Conservation (phyloP, 176 grass and related monocot genomes). For the Chrysopogon serrulatus region DNA sequence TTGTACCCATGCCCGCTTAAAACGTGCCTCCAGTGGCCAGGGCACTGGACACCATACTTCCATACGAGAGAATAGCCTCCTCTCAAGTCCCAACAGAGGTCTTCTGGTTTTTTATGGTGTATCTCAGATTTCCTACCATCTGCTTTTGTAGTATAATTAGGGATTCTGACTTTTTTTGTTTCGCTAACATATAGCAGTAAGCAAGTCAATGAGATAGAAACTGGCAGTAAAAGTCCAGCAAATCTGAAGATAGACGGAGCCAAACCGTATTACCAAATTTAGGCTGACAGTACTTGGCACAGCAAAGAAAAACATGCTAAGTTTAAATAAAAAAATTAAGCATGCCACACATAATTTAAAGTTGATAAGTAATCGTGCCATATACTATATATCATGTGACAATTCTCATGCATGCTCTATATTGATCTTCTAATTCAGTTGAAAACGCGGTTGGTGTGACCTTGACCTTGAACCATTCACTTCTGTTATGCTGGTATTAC, state of each 20-base stretch:
- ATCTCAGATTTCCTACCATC: neutral
- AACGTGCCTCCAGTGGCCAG: too few relatives aligned
- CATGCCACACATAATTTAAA: neutral
- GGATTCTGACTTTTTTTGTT: neutral
- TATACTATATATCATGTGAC: neutral
- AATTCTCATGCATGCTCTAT: neutral
- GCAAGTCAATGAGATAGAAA: neutral
- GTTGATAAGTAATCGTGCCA: neutral
- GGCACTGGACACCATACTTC: too few relatives aligned
- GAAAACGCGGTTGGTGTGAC: constrained; percentile 21
- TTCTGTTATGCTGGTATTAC: neutral
- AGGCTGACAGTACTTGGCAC: neutral
- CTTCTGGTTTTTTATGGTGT: neutral
- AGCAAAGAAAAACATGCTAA: neutral
- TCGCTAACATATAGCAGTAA: neutral
- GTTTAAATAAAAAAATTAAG: neutral
- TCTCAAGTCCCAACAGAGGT: too few relatives aligned
- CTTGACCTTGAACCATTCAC: constrained; percentile 30
- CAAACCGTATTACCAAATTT: neutral
- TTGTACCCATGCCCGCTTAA: too few relatives aligned
- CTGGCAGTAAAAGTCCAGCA: neutral
- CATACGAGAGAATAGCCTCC: too few relatives aligned
- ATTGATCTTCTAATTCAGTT: neutral
- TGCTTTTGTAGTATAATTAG: too few relatives aligned
- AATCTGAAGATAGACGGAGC: neutral